Base-by-base conservation (phyloP, 495 filamentous ascomycete genomes). In the Neohortaea acidophila region DNA sequence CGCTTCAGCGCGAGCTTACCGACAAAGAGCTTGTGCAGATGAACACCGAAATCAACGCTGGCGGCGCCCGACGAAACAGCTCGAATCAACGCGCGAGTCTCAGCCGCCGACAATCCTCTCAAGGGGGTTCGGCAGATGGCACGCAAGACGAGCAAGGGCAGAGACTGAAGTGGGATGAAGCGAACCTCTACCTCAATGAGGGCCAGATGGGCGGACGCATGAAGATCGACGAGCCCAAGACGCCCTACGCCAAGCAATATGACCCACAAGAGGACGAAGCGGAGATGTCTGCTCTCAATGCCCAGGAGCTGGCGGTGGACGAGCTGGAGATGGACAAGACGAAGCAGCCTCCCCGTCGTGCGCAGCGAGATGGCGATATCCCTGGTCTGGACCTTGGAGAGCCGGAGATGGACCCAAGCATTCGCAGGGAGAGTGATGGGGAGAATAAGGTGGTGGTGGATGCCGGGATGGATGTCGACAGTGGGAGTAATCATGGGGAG, bases 151-250 rank as follows among this genome's bases (percentile, higher is more conserved):
- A 79, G 18, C 67, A 68, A 36, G 68, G 68, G 26, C 73, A 77
- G 54, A 78, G 86, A 10, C 66, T 97, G 39, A 91, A 94, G 56
- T 97, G 89, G 89, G 89, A 97, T 52, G 89, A 97, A 58, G 89
- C 84, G 15, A 96, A 96, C 48, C 66, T 97, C 15, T 96, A 94
- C 58, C 68, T 96, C 10, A 83, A 85, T 3, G 89, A 96, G 62
- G 89, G 94, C 58, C 81, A 96, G 59, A 85, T 82, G 56, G 84
- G 75, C 24, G 72, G 79, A 21, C 96, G 87, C 31, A 96, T 96
- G 91, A 96, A 96, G 67, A 96, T 97, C 52, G 77, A 81, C 48
- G 89, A 97, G 62, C 89, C 89, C 33, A 97, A 97, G 68, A 97
- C 89, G 13, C 89, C 89, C 0, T 97, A 83, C 48, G 89, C 83